Base-by-base conservation (phyloP, 176 grass and related monocot genomes). In the Cocos nucifera region DNA sequence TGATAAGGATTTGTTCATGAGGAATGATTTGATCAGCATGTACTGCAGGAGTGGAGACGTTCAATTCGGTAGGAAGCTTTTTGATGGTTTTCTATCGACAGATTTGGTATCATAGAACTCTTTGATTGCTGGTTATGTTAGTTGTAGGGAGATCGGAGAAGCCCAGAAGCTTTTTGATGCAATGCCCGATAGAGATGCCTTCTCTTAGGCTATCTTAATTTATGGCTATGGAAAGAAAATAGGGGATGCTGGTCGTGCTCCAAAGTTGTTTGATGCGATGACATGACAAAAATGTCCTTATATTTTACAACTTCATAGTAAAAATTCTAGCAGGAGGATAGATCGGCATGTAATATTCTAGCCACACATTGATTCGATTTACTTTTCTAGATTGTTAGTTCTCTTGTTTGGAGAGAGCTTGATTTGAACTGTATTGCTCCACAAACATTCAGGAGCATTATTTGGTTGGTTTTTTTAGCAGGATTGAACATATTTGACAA, bases 401-500 rank as follows among this genome's bases (percentile, higher is more conserved):
- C 32, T 39, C 9, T 39, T 39, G 32, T 39, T 10, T 39, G 32
- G 32, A 12, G 32, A 8, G 32, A 39, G 32, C 32, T 39, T 39
- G 32, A 39, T 39, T 39, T 39, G 32, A 39, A 39, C 7, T 10
- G 5, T 4, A 28, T 28, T 39, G 32, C 12, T 39, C 32, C 9
- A 1, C 32, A 39, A 9, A 39, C 32, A 39, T 39, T 10, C 5
- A 18, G 28, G 22, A 14, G 9, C 70, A 3, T 53, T 39, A 9
- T 52, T 26, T 49, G 20, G 22, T 70, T 22, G 4, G 17, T 50
- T 21, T 22, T 56, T 24, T 32, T 63, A 35, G 56, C 69, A 96
- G 91, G 87, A 6, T 62, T 96, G 69, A 90, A 78, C 58, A 87
- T 87, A 75, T 96, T 87, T 70, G 92, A 87, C 4, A 96, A 96